These are phyloP conservation scores for Neurospora pannonica DNA, from an alignment of 495 filamentous ascomycete genomes.

Conservation along the genomic window DNA sequence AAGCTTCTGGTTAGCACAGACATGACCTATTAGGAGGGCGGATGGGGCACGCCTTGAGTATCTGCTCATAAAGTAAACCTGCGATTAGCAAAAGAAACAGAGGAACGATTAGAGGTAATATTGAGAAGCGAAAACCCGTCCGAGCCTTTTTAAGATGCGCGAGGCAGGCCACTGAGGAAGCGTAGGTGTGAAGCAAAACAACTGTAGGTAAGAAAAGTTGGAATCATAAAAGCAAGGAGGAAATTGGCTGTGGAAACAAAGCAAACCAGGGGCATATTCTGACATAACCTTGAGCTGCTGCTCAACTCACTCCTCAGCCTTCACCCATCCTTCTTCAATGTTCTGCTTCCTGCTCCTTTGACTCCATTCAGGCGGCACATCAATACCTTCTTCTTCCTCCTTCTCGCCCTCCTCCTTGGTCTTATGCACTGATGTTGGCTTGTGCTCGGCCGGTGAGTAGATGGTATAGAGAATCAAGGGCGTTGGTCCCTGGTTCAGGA, in stretches of 20 bases:
- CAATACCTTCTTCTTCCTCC: slow-evolving; percentile 50
- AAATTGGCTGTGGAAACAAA: neutral
- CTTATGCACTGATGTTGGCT: slow-evolving; percentile 45
- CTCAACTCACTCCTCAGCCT: slow-evolving; percentile 11
- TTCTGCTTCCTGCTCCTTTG: slow-evolving; percentile 46
- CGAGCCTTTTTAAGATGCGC: neutral
- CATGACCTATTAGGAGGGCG: too few relatives aligned
- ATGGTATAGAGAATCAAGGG: slow-evolving; percentile 50
- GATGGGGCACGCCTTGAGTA: neutral
- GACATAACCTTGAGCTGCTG: neutral
- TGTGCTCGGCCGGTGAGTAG: slow-evolving; percentile 55
- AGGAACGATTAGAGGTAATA: neutral
- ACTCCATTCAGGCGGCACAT: slow-evolving; percentile 53
- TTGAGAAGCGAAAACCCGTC: neutral
- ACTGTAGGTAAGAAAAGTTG: neutral
- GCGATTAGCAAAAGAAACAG: neutral
- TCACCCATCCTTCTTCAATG: slow-evolving; percentile 46
- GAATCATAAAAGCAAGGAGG: neutral
- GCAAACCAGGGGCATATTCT: neutral
- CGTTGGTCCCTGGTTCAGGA: slow-evolving; percentile 47
- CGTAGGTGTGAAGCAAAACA: neutral
- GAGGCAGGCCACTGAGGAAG: neutral
- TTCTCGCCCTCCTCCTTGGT: slow-evolving; percentile 54
- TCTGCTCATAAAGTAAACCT: neutral
- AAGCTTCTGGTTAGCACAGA: neutral